phyloP scores from a whole-genome alignment of 2,329 filamentous ascomycete species.

The Xenoacremonium recifei region DNA sequence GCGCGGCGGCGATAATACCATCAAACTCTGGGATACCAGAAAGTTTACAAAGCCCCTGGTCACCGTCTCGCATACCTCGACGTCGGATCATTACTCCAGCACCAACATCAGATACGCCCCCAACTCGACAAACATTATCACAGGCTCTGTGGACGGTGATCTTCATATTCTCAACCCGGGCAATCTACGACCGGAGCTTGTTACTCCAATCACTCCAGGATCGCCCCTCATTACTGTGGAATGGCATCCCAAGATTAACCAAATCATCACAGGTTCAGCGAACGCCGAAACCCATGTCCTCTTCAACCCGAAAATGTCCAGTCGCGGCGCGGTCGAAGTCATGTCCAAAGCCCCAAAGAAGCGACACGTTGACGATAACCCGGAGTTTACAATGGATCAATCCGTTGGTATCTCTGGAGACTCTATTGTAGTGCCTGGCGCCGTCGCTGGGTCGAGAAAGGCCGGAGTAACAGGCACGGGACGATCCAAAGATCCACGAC shows the following conservation, averaged over 20 bases:
- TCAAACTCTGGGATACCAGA: constrained; percentile 95
- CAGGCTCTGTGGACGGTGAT: constrained; percentile 81
- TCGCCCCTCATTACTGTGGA: constrained; percentile 79
- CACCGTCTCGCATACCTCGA: constrained; percentile 75
- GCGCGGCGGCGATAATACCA: constrained; percentile 83
- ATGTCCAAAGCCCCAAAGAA: constrained; percentile 94
- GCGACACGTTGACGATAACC: constrained; percentile 92
- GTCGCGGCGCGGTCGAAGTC: constrained; percentile 78
- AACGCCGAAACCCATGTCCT: constrained; percentile 88
- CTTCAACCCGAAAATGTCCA: constrained; percentile 83
- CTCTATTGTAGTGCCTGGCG: constrained; percentile 70
- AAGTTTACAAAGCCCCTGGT: constrained; percentile 92
- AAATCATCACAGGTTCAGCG: constrained; percentile 90
- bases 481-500: constrained; percentile 71
- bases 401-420: constrained; percentile 80
- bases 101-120: constrained; percentile 90
- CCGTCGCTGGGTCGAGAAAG: constrained; percentile 48
- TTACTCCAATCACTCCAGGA: constrained; percentile 85
- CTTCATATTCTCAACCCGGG: constrained; percentile 93
- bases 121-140: constrained; percentile 79
- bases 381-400: constrained; percentile 80
- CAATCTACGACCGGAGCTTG: constrained; percentile 78
- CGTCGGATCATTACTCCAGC: constrained; percentile 78
- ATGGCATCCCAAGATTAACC: constrained; percentile 95
- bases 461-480: constrained; percentile 78